Conservation (phyloP, 805 yeast genomes). For the Cyberlindnera xylosilytica region DNA sequence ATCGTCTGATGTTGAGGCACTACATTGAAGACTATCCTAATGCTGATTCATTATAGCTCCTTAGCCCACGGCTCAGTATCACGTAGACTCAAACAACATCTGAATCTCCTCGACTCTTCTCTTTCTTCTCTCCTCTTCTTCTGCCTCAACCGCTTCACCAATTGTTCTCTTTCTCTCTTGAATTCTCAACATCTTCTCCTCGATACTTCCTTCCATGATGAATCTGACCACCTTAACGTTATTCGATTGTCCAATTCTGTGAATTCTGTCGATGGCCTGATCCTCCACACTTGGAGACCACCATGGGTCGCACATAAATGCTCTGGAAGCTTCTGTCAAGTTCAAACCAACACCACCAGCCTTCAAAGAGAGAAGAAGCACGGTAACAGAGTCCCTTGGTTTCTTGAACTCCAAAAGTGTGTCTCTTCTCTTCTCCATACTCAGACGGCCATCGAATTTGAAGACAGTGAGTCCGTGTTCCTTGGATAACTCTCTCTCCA, state of each 20-base stretch:
- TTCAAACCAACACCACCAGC: slow-evolving; percentile 96
- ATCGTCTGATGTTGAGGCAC: too few relatives aligned
- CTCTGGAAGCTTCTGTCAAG: slow-evolving; percentile 78
- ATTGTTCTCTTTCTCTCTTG: slow-evolving; percentile 81
- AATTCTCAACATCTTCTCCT: slow-evolving; percentile 81
- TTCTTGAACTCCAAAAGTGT: slow-evolving; percentile 55
- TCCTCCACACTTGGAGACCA: slow-evolving; percentile 93
- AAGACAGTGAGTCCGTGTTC: slow-evolving; percentile 49
- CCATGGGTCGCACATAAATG: slow-evolving; percentile 95
- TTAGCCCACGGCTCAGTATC: too few relatives aligned
- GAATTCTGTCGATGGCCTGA: slow-evolving; percentile 89
- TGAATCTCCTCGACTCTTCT: slow-evolving; percentile 72
- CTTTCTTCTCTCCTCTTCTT: slow-evolving; percentile 70
- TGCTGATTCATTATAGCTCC: too few relatives aligned
- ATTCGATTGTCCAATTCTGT: slow-evolving; percentile 80
- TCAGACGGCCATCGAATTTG: slow-evolving; percentile 82
- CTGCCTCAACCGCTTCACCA: slow-evolving; percentile 76
- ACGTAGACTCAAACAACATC: slow-evolving; percentile 54
- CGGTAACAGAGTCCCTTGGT: slow-evolving; percentile 33
- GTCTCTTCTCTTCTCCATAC: slow-evolving; percentile 58
- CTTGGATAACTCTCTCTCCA: slow-evolving; percentile 56
- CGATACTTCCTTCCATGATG: slow-evolving; percentile 79
- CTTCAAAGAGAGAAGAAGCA: slow-evolving; percentile 71
- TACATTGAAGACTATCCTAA: too few relatives aligned
- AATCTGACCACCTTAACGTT: slow-evolving; percentile 75